phyloP scores from a whole-genome alignment of 192 early-diverging fungal genomes.

The Entomortierella lignicola region DNA sequence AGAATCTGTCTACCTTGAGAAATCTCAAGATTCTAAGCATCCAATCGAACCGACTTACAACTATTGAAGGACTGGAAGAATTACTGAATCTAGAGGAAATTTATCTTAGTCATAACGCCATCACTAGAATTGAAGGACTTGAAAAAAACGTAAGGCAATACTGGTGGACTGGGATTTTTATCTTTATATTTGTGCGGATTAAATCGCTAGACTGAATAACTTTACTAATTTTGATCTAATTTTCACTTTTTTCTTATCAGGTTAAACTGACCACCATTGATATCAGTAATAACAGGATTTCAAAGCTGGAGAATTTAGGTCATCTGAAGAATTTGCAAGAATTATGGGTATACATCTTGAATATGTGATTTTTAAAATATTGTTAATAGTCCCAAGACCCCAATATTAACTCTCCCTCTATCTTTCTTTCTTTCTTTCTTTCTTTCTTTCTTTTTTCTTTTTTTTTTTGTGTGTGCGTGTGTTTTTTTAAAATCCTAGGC shows the following conservation, averaged over 20 bases:
- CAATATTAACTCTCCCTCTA: no score
- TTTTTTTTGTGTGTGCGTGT: no score
- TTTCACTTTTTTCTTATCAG: no score
- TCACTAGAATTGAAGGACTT: constrained; percentile 80
- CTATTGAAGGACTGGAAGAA: constrained; percentile 79
- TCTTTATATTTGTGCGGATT: background rate
- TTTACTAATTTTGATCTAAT: no score
- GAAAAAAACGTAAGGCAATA: constrained; percentile 71
- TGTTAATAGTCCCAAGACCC: no score
- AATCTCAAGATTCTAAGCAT: constrained; percentile 79
- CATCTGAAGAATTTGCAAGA: constrained; percentile 82
- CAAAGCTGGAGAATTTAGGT: constrained; percentile 77
- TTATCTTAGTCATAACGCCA: constrained; percentile 93
- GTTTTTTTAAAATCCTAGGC: constrained; percentile 66
- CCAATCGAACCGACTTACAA: constrained; percentile 89
- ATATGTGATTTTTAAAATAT: no score
- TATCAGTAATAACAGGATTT: constrained; percentile 83
- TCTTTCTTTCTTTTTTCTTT: no score
- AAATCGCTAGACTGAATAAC: no score
- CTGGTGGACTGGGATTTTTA: no score
- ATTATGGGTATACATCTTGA: constrained; percentile 78
- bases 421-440: no score
- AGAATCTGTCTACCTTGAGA: constrained; percentile 72
- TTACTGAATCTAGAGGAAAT: constrained; percentile 85
- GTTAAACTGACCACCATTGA: constrained; percentile 82